Base-by-base conservation (phyloP, 1,139 yeast species). In the Blastobotrys proliferans region DNA sequence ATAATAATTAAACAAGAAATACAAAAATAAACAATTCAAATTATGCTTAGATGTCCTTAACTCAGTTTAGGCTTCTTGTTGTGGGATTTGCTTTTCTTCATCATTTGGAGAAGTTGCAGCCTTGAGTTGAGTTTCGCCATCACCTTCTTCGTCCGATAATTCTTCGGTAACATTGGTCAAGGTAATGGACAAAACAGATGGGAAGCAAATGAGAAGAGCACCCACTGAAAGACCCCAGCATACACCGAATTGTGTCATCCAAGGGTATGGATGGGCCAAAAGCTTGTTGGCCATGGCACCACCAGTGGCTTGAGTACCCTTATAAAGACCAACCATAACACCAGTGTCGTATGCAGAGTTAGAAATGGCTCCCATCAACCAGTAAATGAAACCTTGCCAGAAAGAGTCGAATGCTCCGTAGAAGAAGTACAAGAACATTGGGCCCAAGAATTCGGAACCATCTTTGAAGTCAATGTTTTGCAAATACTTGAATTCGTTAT, bases 201-300 rank as follows among this genome's bases (percentile, higher is more conserved):
- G 66, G 14, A 59, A 35, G 11, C 69, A 74, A 48, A 72, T 51
- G 16, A 72, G 31, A 51, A 77, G 63, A 17, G 78, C 62, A 10
- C 70, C 80, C 32, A 61, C 62, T 35, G 70, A 64, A 51, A 77
- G 63, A n/a, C 67, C 81, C 82, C 82, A 77, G 28, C 74, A 67
- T 36, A 74, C 63, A 13, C 66, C 76, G 51, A 74, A 74, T 66
- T 75, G 61, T 43, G 61, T 55, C 60, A 71, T 68, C 58, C 67
- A 74, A 10, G 76, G 60, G 19, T 54, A 58, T 6, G 41, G 18
- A 36, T 63, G 49, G 26, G 76, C 71, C 54, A 76, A 79, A 47
- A 76, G 62, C 53, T 78, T 65, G 79, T 80, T 76, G 11, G 73
- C 72, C 54, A 76, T 65, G 28, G 79, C 81, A 25, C 77, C 77